Percentiles rank a stretch among this genome's conserved stretches.
phyloP scores from a whole-genome alignment of 441 rosid species.

The Metrosideros polymorpha region DNA sequence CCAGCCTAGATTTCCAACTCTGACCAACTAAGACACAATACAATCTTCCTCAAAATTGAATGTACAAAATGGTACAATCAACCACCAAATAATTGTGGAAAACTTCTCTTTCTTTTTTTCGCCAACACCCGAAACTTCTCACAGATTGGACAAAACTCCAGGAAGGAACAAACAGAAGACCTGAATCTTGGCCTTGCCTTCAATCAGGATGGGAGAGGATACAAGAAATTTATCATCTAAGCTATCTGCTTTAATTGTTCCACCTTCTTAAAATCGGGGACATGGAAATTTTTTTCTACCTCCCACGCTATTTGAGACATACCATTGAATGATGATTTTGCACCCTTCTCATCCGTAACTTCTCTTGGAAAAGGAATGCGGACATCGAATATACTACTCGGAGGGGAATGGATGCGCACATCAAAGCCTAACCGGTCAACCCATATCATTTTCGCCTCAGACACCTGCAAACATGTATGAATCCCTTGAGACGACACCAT shows the following conservation, averaged over 20 bases:
- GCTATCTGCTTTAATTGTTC: conserved; percentile 49
- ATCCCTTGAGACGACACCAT: not conserved
- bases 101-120: not conserved
- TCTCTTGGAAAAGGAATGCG: conserved; percentile 88
- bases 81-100: not conserved
- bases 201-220: not conserved
- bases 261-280: conserved; percentile 53
- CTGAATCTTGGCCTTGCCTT: not conserved
- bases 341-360: conserved; percentile 80
- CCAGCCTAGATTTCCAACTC: not conserved
- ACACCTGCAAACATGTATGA: conserved; percentile 36
- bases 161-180: not conserved
- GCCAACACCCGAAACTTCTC: not conserved
- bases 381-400: conserved; percentile 46
- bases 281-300: conserved; percentile 62
- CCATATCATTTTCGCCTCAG: conserved; percentile 84
- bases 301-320: conserved; percentile 98
- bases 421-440: conserved; percentile 88
- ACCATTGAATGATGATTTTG: conserved; percentile 81
- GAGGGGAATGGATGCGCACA: conserved; percentile 52
- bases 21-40: not conserved
- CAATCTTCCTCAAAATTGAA: not conserved
- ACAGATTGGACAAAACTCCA: not conserved
- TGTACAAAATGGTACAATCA: not conserved
- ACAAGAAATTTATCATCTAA: not conserved